Percentiles rank a stretch among this genome's conserved stretches.
phyloP scores from a whole-genome alignment of 2,329 filamentous ascomycete species.

The Cladorrhinum sp. region DNA sequence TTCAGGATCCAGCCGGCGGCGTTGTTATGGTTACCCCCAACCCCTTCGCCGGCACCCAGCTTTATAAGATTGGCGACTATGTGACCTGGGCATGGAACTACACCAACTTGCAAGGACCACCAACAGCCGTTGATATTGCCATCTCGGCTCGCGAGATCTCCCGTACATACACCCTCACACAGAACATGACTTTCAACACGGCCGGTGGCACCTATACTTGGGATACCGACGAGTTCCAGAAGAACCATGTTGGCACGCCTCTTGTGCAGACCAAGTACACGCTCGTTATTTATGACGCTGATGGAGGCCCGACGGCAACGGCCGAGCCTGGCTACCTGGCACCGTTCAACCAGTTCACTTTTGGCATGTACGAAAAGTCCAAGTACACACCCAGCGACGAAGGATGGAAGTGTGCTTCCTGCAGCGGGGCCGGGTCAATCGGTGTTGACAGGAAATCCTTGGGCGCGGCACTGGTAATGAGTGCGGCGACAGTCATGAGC shows the following conservation, averaged over 20 bases:
- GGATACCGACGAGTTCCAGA: conserved; percentile 51
- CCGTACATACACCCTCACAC: conserved; percentile 58
- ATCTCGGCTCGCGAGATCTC: conserved; percentile 52
- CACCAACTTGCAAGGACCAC: conserved; percentile 56
- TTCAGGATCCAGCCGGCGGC: conserved; percentile 47
- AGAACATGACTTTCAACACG: conserved; percentile 57
- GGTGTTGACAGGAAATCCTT: conserved; percentile 47
- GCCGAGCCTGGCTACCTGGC: conserved; percentile 56
- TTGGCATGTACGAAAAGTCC: conserved; percentile 56
- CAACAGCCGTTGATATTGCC: conserved; percentile 59
- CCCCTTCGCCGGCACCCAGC: conserved; percentile 42
- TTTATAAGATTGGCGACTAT: conserved; percentile 60
- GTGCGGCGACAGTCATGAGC: conserved; percentile 53
- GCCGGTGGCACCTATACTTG: conserved; percentile 53
- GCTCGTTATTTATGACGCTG: conserved; percentile 60
- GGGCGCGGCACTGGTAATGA: conserved; percentile 52
- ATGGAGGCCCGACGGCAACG: conserved; percentile 46
- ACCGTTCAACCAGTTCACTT: conserved; percentile 47
- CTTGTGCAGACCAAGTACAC: conserved; percentile 57
- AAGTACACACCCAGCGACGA: conserved; percentile 50
- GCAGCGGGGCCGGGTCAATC: conserved; percentile 48
- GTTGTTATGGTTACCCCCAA: conserved; percentile 54
- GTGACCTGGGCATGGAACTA: conserved; percentile 66
- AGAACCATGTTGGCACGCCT: conserved; percentile 43
- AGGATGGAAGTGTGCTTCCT: conserved; percentile 55